phyloP scores from a whole-genome alignment of 192 early-diverging fungal species.

The Linnemannia elongata region DNA sequence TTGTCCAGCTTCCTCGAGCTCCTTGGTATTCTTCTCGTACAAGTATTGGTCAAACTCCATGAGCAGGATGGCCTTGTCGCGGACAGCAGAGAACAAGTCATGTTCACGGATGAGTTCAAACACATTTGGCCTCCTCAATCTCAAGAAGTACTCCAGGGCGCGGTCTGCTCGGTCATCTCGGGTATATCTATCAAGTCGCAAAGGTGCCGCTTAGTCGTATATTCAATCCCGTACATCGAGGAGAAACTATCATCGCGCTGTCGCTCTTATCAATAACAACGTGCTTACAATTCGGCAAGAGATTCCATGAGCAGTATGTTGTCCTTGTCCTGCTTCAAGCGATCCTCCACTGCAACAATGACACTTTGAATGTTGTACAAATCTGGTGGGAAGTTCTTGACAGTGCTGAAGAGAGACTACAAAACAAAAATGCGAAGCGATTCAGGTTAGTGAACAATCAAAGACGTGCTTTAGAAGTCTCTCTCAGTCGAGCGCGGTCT shows the following conservation, averaged over 20 bases:
- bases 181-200: conserved; percentile 64
- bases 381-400: conserved; percentile 83
- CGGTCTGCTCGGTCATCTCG: conserved; percentile 79
- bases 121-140: conserved; percentile 77
- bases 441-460: not conserved
- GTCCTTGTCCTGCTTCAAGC: conserved; percentile 68
- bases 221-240: not conserved
- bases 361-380: conserved; percentile 85
- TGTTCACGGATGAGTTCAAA: conserved; percentile 82
- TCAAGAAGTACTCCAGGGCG: conserved; percentile 86
- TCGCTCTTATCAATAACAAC: not conserved
- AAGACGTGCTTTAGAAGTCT: not conserved
- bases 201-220: not conserved
- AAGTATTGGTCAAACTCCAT: conserved; percentile 87
- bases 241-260: not conserved
- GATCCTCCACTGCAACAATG: conserved; percentile 81
- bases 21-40: conserved; percentile 59
- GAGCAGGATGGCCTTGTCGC: conserved; percentile 83
- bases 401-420: conserved; percentile 66
- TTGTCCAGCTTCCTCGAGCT: conserved; percentile 32
- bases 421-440: not conserved
- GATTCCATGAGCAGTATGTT: conserved; percentile 76
- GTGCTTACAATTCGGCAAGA: conserved; percentile 79
- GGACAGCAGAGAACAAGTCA: conserved; percentile 85
- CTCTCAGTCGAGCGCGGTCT: conserved; percentile 6